phyloP scores from a whole-genome alignment of 371 early-diverging fungal species.

The Saksenaea oblongispora region DNA sequence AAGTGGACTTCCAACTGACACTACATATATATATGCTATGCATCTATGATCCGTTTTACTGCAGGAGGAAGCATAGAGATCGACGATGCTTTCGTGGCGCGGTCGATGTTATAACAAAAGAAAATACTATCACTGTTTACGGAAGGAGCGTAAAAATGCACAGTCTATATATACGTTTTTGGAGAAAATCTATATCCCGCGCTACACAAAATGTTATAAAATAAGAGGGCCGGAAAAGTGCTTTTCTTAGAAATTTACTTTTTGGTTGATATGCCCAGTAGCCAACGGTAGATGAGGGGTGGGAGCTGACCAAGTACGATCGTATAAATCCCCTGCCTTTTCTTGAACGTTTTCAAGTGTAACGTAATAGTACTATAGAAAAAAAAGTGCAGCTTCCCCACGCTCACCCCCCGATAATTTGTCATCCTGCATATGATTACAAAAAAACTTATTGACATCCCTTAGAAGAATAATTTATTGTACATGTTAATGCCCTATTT shows the following conservation, averaged over 20 bases:
- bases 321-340: background rate
- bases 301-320: background rate
- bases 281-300: background rate
- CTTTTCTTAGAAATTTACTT: no score
- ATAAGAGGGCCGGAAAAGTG: no score
- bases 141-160: no score
- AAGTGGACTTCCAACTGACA: no score
- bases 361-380: background rate
- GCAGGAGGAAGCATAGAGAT: background rate
- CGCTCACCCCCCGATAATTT: background rate
- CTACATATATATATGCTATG: background rate
- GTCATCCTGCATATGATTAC: slow-evolving; percentile 3
- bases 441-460: background rate
- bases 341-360: background rate
- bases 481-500: no score
- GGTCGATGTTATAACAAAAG: background rate
- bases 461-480: background rate
- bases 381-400: background rate
- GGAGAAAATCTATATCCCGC: no score
- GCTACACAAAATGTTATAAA: no score
- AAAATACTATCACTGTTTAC: no score
- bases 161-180: no score
- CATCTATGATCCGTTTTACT: background rate
- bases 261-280: background rate
- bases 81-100: background rate